phyloP scores from a whole-genome alignment of 2,329 filamentous ascomycete species.

The Cladosporium phlei region DNA sequence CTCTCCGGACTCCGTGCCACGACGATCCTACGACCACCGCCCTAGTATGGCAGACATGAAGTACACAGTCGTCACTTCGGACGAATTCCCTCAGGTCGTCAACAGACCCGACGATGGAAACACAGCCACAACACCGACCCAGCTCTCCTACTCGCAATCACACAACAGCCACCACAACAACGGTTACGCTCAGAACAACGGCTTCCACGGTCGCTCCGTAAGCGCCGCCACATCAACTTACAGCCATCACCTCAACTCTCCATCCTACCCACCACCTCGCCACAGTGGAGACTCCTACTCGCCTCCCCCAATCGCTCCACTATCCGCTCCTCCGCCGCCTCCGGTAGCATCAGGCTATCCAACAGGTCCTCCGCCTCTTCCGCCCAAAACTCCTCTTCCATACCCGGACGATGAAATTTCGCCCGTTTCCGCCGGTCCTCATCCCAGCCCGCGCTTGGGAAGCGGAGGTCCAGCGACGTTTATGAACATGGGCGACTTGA shows the following conservation, averaged over 20 bases:
- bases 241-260: constrained; percentile 8
- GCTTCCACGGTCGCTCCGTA: constrained; percentile 10
- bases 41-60: constrained; percentile 58
- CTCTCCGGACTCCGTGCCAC: constrained; percentile 31
- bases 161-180: constrained; percentile 18
- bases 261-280: constrained; percentile 6
- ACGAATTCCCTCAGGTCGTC: constrained; percentile 52
- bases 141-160: constrained; percentile 24
- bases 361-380: constrained; percentile 57
- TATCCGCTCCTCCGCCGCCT: background rate
- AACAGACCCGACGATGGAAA: constrained; percentile 20
- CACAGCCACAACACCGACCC: constrained; percentile 9
- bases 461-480: constrained; percentile 9
- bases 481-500: constrained; percentile 28
- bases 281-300: constrained; percentile 2
- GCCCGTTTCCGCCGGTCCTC: background rate
- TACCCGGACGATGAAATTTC: constrained; percentile 19
- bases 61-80: constrained; percentile 58
- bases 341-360: too few relatives aligned
- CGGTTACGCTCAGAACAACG: constrained; percentile 19
- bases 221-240: constrained; percentile 12
- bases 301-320: constrained; percentile 12
- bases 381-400: constrained; percentile 55
- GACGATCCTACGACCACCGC: constrained; percentile 53
- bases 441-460: background rate